Base-by-base conservation (phyloP, 2,329 filamentous ascomycete species). In the Blastomyces silverae region DNA sequence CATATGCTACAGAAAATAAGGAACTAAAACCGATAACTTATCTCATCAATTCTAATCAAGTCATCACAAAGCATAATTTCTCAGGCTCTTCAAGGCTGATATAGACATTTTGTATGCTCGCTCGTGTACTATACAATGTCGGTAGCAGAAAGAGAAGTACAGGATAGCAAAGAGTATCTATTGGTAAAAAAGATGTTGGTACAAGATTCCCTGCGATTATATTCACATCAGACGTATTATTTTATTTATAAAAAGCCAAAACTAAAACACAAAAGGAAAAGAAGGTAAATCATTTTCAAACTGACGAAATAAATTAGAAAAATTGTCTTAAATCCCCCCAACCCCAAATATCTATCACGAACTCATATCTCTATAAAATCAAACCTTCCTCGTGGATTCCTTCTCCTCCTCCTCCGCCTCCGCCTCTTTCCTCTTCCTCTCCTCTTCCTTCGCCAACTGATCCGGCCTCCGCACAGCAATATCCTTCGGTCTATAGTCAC, bases 401-500 rank as follows among this genome's bases (percentile, higher is more conserved):
- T 74, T 73, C 69, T 76, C 73, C 65, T 73, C 75, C 65, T 78
- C 76, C 63, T 75, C 69, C 69, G 81, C 77, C 64, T 78, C 78
- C 62, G 81, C 81, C 71, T 86, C 85, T 59, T 82, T 82, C 65
- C 82, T 81, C 75, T 89, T 89, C 69, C 92, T 84, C 68, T 82
- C 82, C 64, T 84, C 80, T 79, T 97, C 93, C 55, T 87, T 82
- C 74, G 87, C 85, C 13, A 96, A 79, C 82, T 99, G 94, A 74
- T 99, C 94, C 3, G 89, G 87, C 65, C 94, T 82, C 68, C 94
- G 84, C 62, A 89, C 82, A 1, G 94, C 93, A 73, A 99, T 97
- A 74, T 97, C 94, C 75, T 96, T 93, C 1, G 94, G 91, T 69
- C 87, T 87, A 80, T 91, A 96, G 77, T 99, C 94, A 69, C 89